These are phyloP conservation scores for Pyrus betulifolia DNA, from an alignment of 306 rosid genomes.

Conservation along the genomic window DNA sequence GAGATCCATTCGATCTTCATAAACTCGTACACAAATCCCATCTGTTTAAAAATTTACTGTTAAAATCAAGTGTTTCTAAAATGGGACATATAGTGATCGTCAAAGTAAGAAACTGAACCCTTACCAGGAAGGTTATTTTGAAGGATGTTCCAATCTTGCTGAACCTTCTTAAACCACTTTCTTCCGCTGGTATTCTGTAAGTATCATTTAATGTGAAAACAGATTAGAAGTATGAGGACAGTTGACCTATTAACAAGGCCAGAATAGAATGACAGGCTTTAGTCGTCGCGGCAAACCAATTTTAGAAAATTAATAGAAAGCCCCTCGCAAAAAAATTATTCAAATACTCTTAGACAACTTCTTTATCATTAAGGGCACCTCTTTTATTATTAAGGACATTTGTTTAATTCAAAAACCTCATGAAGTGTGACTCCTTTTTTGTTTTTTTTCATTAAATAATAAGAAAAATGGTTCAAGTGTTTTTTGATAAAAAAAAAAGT, in stretches of 20 bases:
- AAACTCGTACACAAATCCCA: slow-evolving; percentile 81
- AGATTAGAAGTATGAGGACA: slow-evolving; percentile 9
- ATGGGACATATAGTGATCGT: not conserved
- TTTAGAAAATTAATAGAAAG: no score
- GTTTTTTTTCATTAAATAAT: no score
- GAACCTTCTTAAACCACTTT: slow-evolving; percentile 92
- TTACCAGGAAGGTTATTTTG: slow-evolving; percentile 95
- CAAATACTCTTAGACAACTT: no score
- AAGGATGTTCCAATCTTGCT: slow-evolving; percentile 96
- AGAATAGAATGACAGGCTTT: not conserved
- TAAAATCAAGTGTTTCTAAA: slow-evolving; percentile 16
- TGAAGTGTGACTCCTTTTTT: no score
- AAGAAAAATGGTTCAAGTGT: no score
- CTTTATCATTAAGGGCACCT: no score
- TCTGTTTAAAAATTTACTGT: slow-evolving; percentile 49
- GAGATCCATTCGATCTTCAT: slow-evolving; percentile 96
- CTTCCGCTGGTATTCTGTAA: slow-evolving; percentile 65
- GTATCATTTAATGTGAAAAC: not conserved
- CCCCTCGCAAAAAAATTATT: no score
- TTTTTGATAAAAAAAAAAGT: no score
- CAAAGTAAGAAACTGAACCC: not conserved
- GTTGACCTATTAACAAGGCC: not conserved
- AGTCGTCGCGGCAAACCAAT: not conserved
- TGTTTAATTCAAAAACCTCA: no score
- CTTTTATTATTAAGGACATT: no score